Base-by-base conservation (phyloP, 1,139 yeast genomes). In the Yamadazyma taylorii region DNA sequence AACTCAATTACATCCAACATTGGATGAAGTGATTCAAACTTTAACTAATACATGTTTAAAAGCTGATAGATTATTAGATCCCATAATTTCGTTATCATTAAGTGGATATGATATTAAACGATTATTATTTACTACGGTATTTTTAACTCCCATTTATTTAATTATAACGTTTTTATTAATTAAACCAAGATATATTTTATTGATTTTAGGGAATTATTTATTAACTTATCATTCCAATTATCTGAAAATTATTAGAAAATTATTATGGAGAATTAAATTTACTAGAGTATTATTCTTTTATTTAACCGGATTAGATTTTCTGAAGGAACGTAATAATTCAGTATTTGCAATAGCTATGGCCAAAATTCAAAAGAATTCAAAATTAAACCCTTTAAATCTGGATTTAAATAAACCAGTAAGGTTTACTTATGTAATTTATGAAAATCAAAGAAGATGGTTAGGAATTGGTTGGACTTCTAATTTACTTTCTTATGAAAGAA, bases 381-480 rank as follows among this genome's bases (percentile, higher is more conserved):
- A 72, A 5, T 43, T 46, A 9, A 51, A 53, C 25, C 49, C 56
- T 12, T 40, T 45, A 9, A 47, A 43, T 33, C 43, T 48, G 27
- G 51, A 54, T 11, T 43, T 47, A 17, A 58, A 61, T 39, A 79
- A 79, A 46, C 87, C 95, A 4, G 90, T 86, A 17, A 69, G 90
- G 43, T 92, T 90, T 58, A 88, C 97, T 5, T 92, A 87, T 59
- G 96, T 88, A 3, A 72, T 92, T n/a, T 89, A 82, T 61, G 98
- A 92, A 60, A 92, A 92, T 59, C 98, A 92, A 63, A 79, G 98
- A 55, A 81, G 95, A 52, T 92, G 98, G 98, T 71, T 92, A 32
- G 98, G 97, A 9, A 87, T 92, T 52, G 98, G 98, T 10, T 92
- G 98, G 98, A 90, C 98, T 0, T 73, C 94, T 7, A 89, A 89